Evolutionary conservation across 2,329 filamentous ascomycete genomes (phyloP), one percentile per base, ranked within the genome.

Genomic region (Monosporascus cannonballus): DNA sequence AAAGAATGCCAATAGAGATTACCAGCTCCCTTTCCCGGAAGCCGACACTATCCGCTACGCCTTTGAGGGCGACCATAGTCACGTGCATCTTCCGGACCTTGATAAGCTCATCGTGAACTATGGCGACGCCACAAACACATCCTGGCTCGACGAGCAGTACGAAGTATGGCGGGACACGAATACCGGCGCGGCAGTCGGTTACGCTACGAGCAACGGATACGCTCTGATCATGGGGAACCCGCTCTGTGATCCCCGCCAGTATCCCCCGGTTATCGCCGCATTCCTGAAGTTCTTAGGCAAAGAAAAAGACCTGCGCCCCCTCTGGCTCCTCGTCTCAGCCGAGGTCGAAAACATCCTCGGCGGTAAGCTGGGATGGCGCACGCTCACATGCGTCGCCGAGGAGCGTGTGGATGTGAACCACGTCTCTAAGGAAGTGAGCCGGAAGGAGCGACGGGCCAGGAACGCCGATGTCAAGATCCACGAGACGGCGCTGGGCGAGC

Each of bases 71-170:
- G 61, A 70, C 54, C 52, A 71, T 59, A 76, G 71, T 52, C 77
- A 74, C 64, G 80, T 70, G 7, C 77, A 85, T 48, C 75, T 87
- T 51, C 91, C 91, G 49, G 79, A 89, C 0, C 68, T 96, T 5
- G 89, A 92, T 67, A 87, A 96, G 66, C 84, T 96, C 42, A 91
- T 96, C 68, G 90, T 90, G 65, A 96, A 96, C 70, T 96, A 96
- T 61, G 92, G 92, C 56, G 92, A 96, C 69, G 90, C 92, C 2
- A 91, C 90, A 48, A 95, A 96, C 65, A 96, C 92, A 0, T 94
- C 90, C 0, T 96, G 91, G 90, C 81, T 94, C 7, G 92, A 96
- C 67, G 88, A 91, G 6, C 85, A 90, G 6, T 96, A 92, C 68
- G 80, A 89, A 64, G 85, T 96, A 53, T 96, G 90, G 90, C 85